Percentiles rank a stretch among this genome's conserved stretches.
These are phyloP conservation scores for Hevea brasiliensis DNA, from an alignment of 345 rosid genomes.

Conservation along the genomic window DNA sequence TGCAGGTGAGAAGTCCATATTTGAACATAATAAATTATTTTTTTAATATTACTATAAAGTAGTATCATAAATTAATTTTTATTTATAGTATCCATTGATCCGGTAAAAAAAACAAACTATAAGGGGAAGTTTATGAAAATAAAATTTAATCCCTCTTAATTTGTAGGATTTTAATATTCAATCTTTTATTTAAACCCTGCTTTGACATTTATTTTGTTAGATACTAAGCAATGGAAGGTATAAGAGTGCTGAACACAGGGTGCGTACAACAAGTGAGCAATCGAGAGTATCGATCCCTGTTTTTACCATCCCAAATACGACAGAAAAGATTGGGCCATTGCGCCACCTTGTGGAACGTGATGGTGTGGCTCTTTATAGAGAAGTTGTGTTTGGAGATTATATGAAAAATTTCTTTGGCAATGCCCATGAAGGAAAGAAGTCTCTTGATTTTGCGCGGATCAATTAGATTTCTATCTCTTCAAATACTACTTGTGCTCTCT, in stretches of 20 bases:
- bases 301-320: constrained; percentile 43
- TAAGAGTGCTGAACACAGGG: constrained; percentile 60
- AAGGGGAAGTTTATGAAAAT: no score
- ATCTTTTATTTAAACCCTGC: no score
- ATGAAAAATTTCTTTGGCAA: constrained; percentile 52
- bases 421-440: constrained; percentile 34
- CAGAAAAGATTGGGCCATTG: constrained; percentile 44
- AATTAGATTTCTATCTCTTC: neutral
- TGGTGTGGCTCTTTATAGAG: constrained; percentile 44
- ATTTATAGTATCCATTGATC: no score
- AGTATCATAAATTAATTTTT: no score
- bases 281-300: constrained; percentile 61
- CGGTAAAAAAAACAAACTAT: no score
- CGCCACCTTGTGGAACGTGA: constrained; percentile 41
- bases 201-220: constrained; percentile 19
- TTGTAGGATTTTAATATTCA: no score
- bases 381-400: constrained; percentile 48
- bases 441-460: constrained; percentile 15
- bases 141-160: no score
- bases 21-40: no score
- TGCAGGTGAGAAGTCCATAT: constrained; percentile 5
- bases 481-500: neutral
- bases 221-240: constrained; percentile 61
- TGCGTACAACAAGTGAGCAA: constrained; percentile 39
- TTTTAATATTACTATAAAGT: no score